Percentiles rank a stretch among this genome's conserved stretches.
These are phyloP conservation scores for Camellia sinensis DNA, from an alignment of 148 eudicot species.

Conservation along the genomic window DNA sequence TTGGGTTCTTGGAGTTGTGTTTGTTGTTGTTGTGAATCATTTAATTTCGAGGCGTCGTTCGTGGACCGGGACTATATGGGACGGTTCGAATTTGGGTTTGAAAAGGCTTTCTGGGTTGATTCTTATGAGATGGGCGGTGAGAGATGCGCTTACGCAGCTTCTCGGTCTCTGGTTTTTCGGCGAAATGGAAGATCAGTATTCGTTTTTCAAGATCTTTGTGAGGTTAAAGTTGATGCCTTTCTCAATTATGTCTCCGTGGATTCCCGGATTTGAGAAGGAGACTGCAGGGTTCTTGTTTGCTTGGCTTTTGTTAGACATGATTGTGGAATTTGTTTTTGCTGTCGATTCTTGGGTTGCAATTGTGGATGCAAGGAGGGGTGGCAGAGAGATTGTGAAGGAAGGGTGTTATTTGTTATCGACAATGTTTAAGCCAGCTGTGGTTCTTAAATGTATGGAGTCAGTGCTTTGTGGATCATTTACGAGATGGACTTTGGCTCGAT, in stretches of 20 bases:
- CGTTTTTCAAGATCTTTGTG: slow-evolving; percentile 75
- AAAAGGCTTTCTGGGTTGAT: slow-evolving; percentile 72
- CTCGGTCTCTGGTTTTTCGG: slow-evolving; percentile 80
- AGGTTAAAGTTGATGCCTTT: slow-evolving; percentile 89
- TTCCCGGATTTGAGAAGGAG: slow-evolving; percentile 59
- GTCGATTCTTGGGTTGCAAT: slow-evolving; percentile 84
- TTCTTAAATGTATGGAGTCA: slow-evolving; percentile 69
- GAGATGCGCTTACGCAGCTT: slow-evolving; percentile 79
- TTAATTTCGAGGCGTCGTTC: slow-evolving; percentile 49
- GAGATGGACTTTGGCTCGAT: slow-evolving; percentile 52
- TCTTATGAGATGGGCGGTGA: slow-evolving; percentile 87
- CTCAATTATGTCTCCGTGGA: slow-evolving; percentile 56
- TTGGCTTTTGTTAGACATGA: slow-evolving; percentile 67
- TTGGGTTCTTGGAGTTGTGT: slow-evolving; percentile 69
- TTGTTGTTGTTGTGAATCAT: slow-evolving; percentile 56
- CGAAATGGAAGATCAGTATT: slow-evolving; percentile 79
- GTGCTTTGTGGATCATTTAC: slow-evolving; percentile 65
- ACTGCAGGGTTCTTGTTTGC: slow-evolving; percentile 56
- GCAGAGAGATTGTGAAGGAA: slow-evolving; percentile 70
- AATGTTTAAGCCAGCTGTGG: slow-evolving; percentile 61
- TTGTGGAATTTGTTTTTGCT: slow-evolving; percentile 65
- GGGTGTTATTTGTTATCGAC: slow-evolving; percentile 62
- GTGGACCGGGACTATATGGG: slow-evolving; percentile 42
- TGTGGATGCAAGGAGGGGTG: slow-evolving; percentile 66
- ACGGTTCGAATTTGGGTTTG: slow-evolving; percentile 65